These are phyloP conservation scores for Chrysoporthe cubensis DNA, from an alignment of 2,329 filamentous ascomycete genomes.

Conservation along the genomic window DNA sequence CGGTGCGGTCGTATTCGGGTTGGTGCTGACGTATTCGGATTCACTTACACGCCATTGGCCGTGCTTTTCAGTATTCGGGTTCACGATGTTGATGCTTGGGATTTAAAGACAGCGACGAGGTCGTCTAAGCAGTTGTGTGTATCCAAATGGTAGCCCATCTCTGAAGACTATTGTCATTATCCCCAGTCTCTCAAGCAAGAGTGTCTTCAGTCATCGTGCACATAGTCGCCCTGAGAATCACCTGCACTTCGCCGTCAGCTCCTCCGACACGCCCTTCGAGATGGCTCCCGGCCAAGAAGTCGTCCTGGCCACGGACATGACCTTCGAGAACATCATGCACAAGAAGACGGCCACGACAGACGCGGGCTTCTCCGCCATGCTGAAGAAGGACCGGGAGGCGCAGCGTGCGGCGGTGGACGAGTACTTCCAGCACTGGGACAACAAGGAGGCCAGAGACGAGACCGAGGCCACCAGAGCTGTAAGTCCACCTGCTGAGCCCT, in stretches of 20 bases:
- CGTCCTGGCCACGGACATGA: constrained; percentile 22
- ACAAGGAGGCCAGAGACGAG: constrained; percentile 29
- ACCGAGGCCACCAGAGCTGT: constrained; percentile 27
- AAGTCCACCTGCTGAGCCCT: background rate
- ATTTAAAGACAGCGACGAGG: background rate
- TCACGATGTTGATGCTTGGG: background rate
- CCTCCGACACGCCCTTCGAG: background rate
- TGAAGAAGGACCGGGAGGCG: constrained; percentile 28
- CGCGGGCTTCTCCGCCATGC: constrained; percentile 27
- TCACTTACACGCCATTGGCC: constrained; percentile 9
- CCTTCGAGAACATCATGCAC: constrained; percentile 29
- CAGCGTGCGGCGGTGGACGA: constrained; percentile 25
- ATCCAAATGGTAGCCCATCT: background rate
- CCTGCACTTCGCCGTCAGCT: background rate
- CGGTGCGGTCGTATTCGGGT: background rate
- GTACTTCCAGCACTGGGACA: constrained; percentile 31
- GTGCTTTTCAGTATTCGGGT: background rate
- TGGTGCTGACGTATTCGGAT: background rate
- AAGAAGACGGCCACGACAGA: constrained; percentile 22
- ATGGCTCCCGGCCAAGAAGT: constrained; percentile 21
- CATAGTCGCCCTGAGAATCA: background rate
- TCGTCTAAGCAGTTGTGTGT: too few species aligned
- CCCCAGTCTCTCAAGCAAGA: background rate
- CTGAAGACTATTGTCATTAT: background rate
- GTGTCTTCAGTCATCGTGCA: background rate